These are phyloP conservation scores for Tieghemostelium lacteum DNA, from an alignment of 78 protist species.

Conservation along the genomic window DNA sequence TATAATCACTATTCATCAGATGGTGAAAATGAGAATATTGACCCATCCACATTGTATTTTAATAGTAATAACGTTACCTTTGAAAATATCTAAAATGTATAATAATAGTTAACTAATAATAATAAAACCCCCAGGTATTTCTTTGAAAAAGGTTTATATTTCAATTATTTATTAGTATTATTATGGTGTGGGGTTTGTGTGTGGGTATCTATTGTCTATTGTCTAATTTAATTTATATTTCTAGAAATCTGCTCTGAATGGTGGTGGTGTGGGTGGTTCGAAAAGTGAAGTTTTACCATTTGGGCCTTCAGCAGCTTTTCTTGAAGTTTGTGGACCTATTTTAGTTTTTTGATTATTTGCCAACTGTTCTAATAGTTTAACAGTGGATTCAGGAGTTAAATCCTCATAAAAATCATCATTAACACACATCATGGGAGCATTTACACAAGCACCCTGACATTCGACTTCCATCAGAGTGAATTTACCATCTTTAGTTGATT, in stretches of 20 bases:
- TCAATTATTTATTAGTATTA: too few species aligned
- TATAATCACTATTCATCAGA: too few species aligned
- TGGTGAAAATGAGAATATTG: neutral
- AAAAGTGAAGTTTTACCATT: conserved; percentile 70
- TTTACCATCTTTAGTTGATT: conserved; percentile 88
- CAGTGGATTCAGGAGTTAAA: conserved; percentile 46
- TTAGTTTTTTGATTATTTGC: conserved; percentile 45
- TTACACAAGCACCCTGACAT: conserved; percentile 98
- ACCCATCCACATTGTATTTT: too few species aligned
- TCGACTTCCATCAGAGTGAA: conserved; percentile 97
- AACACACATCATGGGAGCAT: conserved; percentile 97
- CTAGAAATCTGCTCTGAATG: conserved; percentile 78
- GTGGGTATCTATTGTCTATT: too few species aligned
- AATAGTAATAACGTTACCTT: too few species aligned
- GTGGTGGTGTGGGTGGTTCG: conserved; percentile 62
- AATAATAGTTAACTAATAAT: too few species aligned
- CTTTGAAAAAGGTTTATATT: too few species aligned
- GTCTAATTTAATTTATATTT: neutral
- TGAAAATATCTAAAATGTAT: too few species aligned
- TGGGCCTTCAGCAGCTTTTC: conserved; percentile 80
- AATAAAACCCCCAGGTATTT: too few species aligned
- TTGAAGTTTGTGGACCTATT: conserved; percentile 79
- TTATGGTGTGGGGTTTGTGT: too few species aligned
- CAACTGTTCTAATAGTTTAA: conserved; percentile 38
- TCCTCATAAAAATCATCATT: conserved; percentile 90